A percentile compares a stretch with the other conserved stretches of the same genome.
Evolutionary conservation across 371 early-diverging fungal genomes (phyloP).

Genomic region (Syncephalastrum contaminatum): DNA sequence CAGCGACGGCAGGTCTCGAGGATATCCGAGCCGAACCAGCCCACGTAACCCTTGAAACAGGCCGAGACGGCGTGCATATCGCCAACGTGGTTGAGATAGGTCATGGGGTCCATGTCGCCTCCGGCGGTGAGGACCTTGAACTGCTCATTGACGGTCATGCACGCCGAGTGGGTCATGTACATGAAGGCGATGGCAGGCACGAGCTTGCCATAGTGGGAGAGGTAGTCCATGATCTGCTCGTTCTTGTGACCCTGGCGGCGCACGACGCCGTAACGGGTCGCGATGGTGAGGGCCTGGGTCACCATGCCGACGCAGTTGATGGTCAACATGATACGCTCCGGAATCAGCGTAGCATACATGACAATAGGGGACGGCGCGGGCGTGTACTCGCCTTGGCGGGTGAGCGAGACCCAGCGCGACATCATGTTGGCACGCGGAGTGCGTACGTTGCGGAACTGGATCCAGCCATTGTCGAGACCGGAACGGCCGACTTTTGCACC

Average conservation of each 20-base stretch:
- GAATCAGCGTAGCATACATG: conserved; percentile 67
- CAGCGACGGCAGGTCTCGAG: conserved; percentile 60
- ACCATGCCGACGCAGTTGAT: conserved; percentile 35
- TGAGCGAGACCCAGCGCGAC: conserved; percentile 65
- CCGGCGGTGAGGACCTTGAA: conserved; percentile 35
- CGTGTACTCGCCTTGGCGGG: conserved; percentile 57
- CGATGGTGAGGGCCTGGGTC: conserved; percentile 63
- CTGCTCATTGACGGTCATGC: conserved; percentile 24
- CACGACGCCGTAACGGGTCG: conserved; percentile 65
- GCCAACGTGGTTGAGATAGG: conserved; percentile 53
- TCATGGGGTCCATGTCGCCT: conserved; percentile 42
- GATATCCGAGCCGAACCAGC: conserved; percentile 62
- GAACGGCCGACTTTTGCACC: conserved; percentile 79
- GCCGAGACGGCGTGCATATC: conserved; percentile 66
- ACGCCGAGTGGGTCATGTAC: conserved; percentile 42
- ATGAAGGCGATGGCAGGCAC: conserved; percentile 60
- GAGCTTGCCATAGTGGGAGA: conserved; percentile 58
- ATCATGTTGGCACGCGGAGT: conserved; percentile 86
- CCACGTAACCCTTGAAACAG: conserved; percentile 50
- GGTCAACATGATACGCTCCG: conserved; percentile 58
- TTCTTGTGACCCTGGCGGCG: conserved; percentile 67
- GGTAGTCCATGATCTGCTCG: conserved; percentile 72
- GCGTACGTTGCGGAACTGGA: conserved; percentile 85
- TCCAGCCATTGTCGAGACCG: conserved; percentile 93
- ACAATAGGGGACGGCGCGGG: conserved; percentile 59